Conservation (phyloP, 768 basidiomycete genomes). For the Galerina sulciceps region DNA sequence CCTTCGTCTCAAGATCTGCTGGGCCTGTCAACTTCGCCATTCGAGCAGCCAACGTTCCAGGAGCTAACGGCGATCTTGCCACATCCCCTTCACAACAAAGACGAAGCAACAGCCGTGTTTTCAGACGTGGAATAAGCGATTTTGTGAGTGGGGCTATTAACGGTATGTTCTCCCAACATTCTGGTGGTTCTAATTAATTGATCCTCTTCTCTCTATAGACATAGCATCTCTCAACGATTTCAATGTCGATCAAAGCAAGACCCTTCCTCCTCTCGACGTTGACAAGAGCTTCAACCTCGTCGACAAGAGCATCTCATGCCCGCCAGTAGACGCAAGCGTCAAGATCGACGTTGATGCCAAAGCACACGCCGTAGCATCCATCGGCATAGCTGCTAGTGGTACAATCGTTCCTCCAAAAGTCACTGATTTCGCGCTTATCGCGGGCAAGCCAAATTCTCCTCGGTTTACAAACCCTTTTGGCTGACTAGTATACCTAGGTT, state of each 20-base stretch:
- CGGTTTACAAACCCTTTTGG: not conserved
- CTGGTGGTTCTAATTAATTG: not conserved
- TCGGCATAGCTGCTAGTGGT: constrained; percentile 47
- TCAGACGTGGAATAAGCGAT: constrained; percentile 28
- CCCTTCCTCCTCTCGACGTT: constrained; percentile 34
- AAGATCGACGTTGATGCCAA: constrained; percentile 33
- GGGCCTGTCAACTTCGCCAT: constrained; percentile 37
- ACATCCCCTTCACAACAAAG: constrained; percentile 15
- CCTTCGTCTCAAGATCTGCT: constrained; percentile 4
- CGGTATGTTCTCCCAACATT: constrained; percentile 20
- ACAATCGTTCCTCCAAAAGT: constrained; percentile 49
- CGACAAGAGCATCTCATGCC: constrained; percentile 31
- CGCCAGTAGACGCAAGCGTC: constrained; percentile 25
- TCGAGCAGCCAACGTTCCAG: constrained; percentile 34
- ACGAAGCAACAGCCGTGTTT: constrained; percentile 16
- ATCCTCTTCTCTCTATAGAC: constrained; percentile 17
- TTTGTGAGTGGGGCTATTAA: constrained; percentile 32
- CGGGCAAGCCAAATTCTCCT: constrained; percentile 28
- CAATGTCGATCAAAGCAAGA: constrained; percentile 31
- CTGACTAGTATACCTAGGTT: constrained; percentile 21
- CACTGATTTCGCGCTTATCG: constrained; percentile 35
- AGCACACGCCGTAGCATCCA: constrained; percentile 35
- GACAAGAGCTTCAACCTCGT: constrained; percentile 36
- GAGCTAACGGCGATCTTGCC: constrained; percentile 29
- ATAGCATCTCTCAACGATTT: constrained; percentile 32